Evolutionary conservation across 2,329 filamentous ascomycete species (phyloP).

Genomic region (Penicillium sp.): DNA sequence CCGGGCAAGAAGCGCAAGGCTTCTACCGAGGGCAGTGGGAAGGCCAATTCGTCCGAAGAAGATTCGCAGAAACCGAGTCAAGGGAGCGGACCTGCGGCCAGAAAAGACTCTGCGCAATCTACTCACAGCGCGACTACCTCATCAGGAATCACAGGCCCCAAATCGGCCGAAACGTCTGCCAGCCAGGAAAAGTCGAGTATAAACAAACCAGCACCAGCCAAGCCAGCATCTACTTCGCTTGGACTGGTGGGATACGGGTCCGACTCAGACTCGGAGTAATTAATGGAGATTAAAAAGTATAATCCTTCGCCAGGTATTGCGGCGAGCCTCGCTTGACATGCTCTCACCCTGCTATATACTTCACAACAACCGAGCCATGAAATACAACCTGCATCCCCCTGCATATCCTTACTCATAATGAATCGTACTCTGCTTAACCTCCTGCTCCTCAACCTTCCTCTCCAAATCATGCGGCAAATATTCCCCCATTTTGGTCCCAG

Average conservation of each 20-base stretch:
- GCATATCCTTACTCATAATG: slow-evolving; percentile 16
- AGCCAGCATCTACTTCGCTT: slow-evolving; percentile 25
- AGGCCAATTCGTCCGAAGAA: slow-evolving; percentile 1
- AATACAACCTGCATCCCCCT: not conserved
- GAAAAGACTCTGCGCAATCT: not conserved
- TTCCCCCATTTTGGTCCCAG: slow-evolving; percentile 52
- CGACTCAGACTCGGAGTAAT: slow-evolving; percentile 40
- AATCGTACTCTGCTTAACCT: slow-evolving; percentile 44
- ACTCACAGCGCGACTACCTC: not conserved
- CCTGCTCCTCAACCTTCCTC: slow-evolving; percentile 54
- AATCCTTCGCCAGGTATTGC: too few relatives aligned
- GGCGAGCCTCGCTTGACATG: not conserved
- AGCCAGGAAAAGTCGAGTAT: not conserved
- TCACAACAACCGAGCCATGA: not conserved
- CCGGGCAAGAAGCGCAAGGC: slow-evolving; percentile 43
- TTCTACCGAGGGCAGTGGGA: slow-evolving; percentile 25
- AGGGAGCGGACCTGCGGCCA: not conserved
- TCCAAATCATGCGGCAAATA: slow-evolving; percentile 57
- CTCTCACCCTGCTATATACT: not conserved
- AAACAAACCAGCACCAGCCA: slow-evolving; percentile 11
- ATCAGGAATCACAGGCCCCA: not conserved
- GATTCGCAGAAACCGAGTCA: slow-evolving; percentile 10
- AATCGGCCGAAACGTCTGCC: not conserved
- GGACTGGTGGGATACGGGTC: slow-evolving; percentile 40
- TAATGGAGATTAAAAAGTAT: not conserved